phyloP scores from a whole-genome alignment of 2,329 filamentous ascomycete genomes.

The Calonectria hongkongensis region DNA sequence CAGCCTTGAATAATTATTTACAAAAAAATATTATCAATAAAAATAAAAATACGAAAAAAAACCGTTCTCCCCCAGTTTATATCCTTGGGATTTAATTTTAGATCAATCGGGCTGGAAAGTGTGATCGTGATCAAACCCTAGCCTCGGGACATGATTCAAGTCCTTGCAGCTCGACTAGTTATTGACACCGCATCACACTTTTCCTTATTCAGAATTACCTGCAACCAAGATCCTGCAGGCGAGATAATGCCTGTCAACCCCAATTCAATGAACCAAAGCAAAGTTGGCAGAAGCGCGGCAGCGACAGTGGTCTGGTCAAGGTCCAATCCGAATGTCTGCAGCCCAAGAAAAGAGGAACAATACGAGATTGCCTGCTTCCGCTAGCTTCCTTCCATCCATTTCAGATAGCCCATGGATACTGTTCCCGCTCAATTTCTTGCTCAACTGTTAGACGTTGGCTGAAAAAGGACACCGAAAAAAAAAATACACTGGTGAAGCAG shows the following conservation, averaged over 20 bases:
- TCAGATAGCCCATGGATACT: too few species aligned
- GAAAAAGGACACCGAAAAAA: too few species aligned
- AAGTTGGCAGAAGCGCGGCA: background rate
- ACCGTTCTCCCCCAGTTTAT: too few species aligned
- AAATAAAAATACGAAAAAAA: background rate
- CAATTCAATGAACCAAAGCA: background rate
- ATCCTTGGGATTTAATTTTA: background rate
- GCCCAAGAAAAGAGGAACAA: background rate
- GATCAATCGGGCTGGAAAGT: background rate
- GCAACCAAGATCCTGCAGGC: conserved; percentile 4
- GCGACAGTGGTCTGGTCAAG: background rate
- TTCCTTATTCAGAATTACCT: conserved; percentile 9
- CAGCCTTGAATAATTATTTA: background rate
- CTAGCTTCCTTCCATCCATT: too few species aligned
- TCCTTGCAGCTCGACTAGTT: background rate
- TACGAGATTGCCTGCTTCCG: background rate
- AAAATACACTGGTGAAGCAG: too few species aligned
- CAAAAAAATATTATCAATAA: background rate
- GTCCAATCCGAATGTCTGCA: background rate
- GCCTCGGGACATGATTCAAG: conserved; percentile 3
- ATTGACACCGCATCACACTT: conserved; percentile 11
- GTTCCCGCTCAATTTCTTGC: too few species aligned
- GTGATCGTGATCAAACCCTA: background rate
- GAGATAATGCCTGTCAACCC: background rate
- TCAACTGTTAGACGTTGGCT: too few species aligned